phyloP scores from a whole-genome alignment of 2,329 filamentous ascomycete genomes.

The Kalmusia sp. region DNA sequence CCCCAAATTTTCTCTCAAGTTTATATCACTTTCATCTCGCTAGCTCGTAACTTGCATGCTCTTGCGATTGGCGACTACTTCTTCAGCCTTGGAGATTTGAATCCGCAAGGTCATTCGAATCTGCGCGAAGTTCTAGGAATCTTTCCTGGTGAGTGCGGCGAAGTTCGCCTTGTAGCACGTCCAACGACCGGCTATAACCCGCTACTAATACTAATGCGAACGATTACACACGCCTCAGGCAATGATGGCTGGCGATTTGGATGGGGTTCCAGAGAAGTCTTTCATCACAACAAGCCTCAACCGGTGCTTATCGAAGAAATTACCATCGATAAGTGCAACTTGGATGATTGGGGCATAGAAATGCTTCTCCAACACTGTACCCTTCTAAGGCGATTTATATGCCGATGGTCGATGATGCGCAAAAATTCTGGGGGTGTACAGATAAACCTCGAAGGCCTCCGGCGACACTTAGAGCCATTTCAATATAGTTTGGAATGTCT shows the following conservation, averaged over 20 bases:
- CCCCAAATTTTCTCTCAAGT: too few relatives aligned
- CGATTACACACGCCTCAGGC: too few relatives aligned
- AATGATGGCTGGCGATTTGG: too few relatives aligned
- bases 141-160: neutral
- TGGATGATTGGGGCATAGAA: neutral
- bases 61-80: neutral
- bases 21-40: neutral
- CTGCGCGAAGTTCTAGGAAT: neutral
- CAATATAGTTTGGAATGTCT: slow-evolving; percentile 9
- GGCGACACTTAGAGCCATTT: neutral
- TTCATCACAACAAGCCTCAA: neutral
- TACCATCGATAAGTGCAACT: neutral
- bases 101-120: neutral
- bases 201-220: neutral
- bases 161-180: neutral
- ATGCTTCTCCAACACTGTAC: neutral
- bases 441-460: slow-evolving; percentile 12
- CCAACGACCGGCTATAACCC: neutral
- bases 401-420: neutral
- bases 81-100: neutral
- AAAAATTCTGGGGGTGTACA: neutral
- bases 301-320: neutral
- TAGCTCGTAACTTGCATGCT: neutral
- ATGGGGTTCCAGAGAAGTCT: too few relatives aligned
- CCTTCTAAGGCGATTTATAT: neutral